Percentiles rank a stretch among this genome's conserved stretches.
Evolutionary conservation across 805 yeast genomes (phyloP).

Genomic region (Sugiyamaella marilandica): DNA sequence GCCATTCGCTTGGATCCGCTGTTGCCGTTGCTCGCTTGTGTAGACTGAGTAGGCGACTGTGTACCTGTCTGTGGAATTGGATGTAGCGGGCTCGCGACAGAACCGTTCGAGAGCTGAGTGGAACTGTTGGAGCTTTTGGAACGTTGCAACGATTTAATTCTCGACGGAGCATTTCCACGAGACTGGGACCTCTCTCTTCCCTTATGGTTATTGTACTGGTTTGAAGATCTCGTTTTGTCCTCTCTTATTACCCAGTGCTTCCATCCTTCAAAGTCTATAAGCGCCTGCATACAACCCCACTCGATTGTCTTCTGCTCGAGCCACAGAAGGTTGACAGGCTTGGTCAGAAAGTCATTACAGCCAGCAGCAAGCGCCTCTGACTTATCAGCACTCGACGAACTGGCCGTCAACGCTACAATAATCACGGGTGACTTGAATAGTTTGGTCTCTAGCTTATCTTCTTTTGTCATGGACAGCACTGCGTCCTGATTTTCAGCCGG

Average conservation of each 20-base stretch:
- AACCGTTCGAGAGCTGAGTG: background rate
- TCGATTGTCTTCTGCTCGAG: conserved; percentile 81
- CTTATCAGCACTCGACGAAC: conserved; percentile 77
- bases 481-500: conserved; percentile 35
- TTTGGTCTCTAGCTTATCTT: conserved; percentile 51
- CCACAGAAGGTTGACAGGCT: conserved; percentile 95
- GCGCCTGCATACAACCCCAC: conserved; percentile 99
- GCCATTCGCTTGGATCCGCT: background rate
- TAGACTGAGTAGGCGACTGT: background rate
- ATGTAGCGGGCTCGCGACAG: background rate
- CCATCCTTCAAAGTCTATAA: conserved; percentile 95
- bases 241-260: conserved; percentile 33
- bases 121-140: background rate
- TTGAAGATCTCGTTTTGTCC: background rate
- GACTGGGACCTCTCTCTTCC: conserved; percentile 4
- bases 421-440: conserved; percentile 92
- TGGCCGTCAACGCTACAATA: conserved; percentile 94
- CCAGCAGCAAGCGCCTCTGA: conserved; percentile 94
- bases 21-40: background rate
- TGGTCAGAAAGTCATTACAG: conserved; percentile 92
- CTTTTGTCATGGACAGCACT: conserved; percentile 28
- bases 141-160: background rate
- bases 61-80: background rate
- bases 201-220: background rate
- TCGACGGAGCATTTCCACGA: background rate